Base-by-base conservation (phyloP, 225 moss, liverwort and hornwort genomes). In the Bryoerythrophyllum caledonicum region DNA sequence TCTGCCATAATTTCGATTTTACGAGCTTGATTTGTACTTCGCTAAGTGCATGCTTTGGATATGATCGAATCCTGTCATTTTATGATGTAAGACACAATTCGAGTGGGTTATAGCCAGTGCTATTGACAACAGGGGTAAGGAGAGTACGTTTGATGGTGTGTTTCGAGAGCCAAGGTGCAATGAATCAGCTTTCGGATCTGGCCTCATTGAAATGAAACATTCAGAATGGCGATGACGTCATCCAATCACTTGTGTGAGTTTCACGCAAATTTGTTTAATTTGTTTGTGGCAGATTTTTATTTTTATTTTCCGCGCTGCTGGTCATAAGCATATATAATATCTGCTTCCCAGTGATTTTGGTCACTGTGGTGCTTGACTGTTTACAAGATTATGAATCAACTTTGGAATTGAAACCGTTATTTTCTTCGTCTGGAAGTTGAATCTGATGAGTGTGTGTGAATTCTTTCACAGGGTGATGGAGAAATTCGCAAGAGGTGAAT, bases 381-480 rank as follows among this genome's bases (percentile, higher is more conserved):
- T 23, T 46, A 37, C 7, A 37, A 27, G 61, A 52, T n/a, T 34
- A 30, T 64, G 17, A 38, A 30, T 65, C 3, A 30, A 25, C 60
- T 5, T 20, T 15, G 28, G 30, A 15, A 32, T 53, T 9, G 30
- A 52, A 53, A 37, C 35, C 55, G 20, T 52, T 40, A 21, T 38
- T 76, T 62, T 49, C 19, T 19, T 6, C 5, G 24, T 24, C 48
- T 46, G 35, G 24, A 38, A 38, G 38, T 37, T 65, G 70, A 80
- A 65, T 54, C 58, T 76, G 69, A 75, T 38, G 48, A 17, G 27
- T 40, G 38, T 7, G 15, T 21, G 7, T 17, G 63, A 28, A 26
- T 53, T 14, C 32, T 32, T 32, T 32, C 48, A 63, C 75, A 85
- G 84, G 76, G 60, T 74, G 79, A 75, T 84, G 77, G 74, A 84